Percentiles rank a stretch among this genome's conserved stretches.
Conservation (phyloP, 768 basidiomycete genomes). For the Serendipita vermifera region DNA sequence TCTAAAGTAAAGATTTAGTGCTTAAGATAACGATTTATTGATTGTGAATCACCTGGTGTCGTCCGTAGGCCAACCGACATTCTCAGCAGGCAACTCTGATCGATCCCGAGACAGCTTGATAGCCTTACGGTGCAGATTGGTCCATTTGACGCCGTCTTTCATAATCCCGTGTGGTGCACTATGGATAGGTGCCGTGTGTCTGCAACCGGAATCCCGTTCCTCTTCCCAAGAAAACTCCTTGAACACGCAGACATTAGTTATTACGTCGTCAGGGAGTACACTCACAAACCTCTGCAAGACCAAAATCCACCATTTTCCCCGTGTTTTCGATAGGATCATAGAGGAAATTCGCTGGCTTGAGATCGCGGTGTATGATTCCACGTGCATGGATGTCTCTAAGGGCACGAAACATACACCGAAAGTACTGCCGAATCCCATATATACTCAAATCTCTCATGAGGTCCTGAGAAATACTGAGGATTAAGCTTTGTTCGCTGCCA, state of each 20-base stretch:
- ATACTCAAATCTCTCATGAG: conserved; percentile 68
- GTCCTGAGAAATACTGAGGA: conserved; percentile 27
- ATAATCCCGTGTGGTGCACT: conserved; percentile 59
- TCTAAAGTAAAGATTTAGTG: conserved; percentile 25
- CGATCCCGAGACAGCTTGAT: conserved; percentile 29
- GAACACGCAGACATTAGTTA: background rate
- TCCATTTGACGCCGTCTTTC: conserved; percentile 35
- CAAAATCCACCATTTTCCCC: conserved; percentile 89
- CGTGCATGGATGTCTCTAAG: conserved; percentile 77
- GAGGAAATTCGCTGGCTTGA: conserved; percentile 96
- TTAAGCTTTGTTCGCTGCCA: background rate
- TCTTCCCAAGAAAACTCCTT: conserved; percentile 33
- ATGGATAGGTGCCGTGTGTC: conserved; percentile 57
- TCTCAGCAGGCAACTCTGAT: conserved; percentile 43
- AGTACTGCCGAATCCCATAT: conserved; percentile 67
- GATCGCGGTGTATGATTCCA: conserved; percentile 87
- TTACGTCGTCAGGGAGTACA: background rate
- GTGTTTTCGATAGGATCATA: conserved; percentile 73
- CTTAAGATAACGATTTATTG: background rate
- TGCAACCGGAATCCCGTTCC: conserved; percentile 34
- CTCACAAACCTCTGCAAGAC: conserved; percentile 73
- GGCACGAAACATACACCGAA: conserved; percentile 82
- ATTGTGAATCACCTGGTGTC: conserved; percentile 47
- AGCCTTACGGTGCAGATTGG: conserved; percentile 47
- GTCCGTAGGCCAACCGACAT: conserved; percentile 65